Base-by-base conservation (phyloP, 345 rosid species). In the Moringa oleifera region DNA sequence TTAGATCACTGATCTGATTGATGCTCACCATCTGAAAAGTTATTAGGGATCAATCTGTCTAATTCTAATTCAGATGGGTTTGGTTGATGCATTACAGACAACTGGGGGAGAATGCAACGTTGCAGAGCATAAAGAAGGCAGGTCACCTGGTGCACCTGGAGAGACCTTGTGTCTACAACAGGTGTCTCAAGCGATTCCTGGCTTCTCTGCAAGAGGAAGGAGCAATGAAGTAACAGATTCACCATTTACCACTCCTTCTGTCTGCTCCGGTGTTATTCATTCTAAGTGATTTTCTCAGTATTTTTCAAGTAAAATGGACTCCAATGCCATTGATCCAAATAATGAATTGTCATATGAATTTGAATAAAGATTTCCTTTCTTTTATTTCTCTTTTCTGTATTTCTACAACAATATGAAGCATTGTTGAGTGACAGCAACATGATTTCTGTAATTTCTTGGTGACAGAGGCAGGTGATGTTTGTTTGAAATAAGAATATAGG, bases 71-170 rank as follows among this genome's bases (percentile, higher is more conserved):
- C n/a, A n/a, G n/a, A n/a, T n/a, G n/a, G n/a, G n/a, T n/a, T n/a
- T n/a, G n/a, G n/a, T n/a, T 23, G 46, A 3, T 54, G 23, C n/a
- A 49, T 15, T 24, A 24, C 81, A 93, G 98, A 73, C 84, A 85
- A 75, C 63, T 93, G 58, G 98, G 97, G 15, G 95, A 82, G 50
- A 80, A 79, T 1, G 81, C 92, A 47, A 84, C 94, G 56, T 70
- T 85, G 49, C 66, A 84, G 25, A 76, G 83, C 60, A 87, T 90
- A 72, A 66, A 74, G 75, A 86, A 87, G 62, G 97, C 85, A 57
- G 98, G 94, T 7, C 98, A 93, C 69, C 58, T 90, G 75, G 85
- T 81, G 33, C 97, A 88, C 59, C 69, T 93, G 55, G 96, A 93
- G 78, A 71, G 97, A 37, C 97, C 98, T 18, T 88, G 94, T 45